A percentile compares a stretch with the other conserved stretches of the same genome.
phyloP scores from a whole-genome alignment of 495 filamentous ascomycete genomes.

The Penicillium turbatum region DNA sequence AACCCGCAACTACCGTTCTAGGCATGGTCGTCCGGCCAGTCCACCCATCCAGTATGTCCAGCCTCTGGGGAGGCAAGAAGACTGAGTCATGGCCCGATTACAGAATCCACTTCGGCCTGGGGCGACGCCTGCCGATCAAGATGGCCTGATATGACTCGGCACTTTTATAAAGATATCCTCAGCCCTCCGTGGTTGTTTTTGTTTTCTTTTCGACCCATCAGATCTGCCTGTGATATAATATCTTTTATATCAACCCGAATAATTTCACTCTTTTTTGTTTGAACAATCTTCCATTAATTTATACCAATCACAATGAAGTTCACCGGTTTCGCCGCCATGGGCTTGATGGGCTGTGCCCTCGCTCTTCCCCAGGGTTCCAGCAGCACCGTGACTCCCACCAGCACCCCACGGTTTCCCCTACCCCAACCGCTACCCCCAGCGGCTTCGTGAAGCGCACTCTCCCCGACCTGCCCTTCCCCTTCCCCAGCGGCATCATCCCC shows the following conservation, averaged over 20 bases:
- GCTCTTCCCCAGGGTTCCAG: slow-evolving; percentile 17
- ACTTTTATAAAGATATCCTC: slow-evolving; percentile 14
- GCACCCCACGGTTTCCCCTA: background rate
- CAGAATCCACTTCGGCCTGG: slow-evolving; percentile 7
- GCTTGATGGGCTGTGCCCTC: slow-evolving; percentile 28
- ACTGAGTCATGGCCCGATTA: slow-evolving; percentile 19
- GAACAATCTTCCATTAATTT: slow-evolving; percentile 3
- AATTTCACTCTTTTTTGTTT: background rate
- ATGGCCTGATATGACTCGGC: background rate
- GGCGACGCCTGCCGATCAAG: background rate
- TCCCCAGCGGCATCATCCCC: background rate
- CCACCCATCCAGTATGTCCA: slow-evolving; percentile 4
- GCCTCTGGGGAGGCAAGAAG: background rate
- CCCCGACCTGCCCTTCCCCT: background rate
- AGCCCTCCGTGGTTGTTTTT: background rate
- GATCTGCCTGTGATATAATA: slow-evolving; percentile 3
- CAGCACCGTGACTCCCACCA: background rate
- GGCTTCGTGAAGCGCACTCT: background rate
- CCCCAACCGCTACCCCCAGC: background rate
- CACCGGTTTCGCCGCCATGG: slow-evolving; percentile 18
- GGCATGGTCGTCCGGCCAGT: background rate
- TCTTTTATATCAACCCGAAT: too few species aligned
- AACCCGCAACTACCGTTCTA: background rate
- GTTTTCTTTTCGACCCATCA: background rate
- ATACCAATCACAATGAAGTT: slow-evolving; percentile 20